phyloP scores from a whole-genome alignment of 805 yeast genomes.

The Debaryomyces prosopidis region DNA sequence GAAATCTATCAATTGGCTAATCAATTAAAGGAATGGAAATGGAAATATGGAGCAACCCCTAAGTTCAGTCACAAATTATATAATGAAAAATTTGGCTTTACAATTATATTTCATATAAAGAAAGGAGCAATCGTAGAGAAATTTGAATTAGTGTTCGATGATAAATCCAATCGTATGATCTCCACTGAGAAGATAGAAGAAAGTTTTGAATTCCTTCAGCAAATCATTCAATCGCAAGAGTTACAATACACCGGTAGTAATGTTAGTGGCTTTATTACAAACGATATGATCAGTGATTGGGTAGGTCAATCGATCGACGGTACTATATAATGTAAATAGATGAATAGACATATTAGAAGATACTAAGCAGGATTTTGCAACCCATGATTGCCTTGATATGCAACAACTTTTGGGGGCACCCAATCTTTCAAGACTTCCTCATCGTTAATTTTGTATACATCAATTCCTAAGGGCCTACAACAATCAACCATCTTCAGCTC shows the following conservation, averaged over 20 bases:
- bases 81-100: constrained; percentile 33
- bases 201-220: constrained; percentile 35
- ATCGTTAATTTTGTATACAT: constrained; percentile 56
- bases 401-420: constrained; percentile 51
- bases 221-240: constrained; percentile 25
- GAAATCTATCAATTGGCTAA: constrained; percentile 42
- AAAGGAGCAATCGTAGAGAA: constrained; percentile 34
- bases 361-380: constrained; percentile 14
- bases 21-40: constrained; percentile 59
- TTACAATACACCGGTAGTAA: constrained; percentile 43
- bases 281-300: constrained; percentile 48
- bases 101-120: constrained; percentile 46
- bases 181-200: constrained; percentile 14
- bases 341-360: not conserved
- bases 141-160: constrained; percentile 15
- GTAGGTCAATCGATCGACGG: constrained; percentile 49
- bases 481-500: constrained; percentile 56
- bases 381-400: constrained; percentile 62
- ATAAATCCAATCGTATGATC: not conserved
- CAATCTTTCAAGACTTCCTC: constrained; percentile 45
- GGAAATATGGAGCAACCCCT: constrained; percentile 81
- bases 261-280: constrained; percentile 44
- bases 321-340: constrained; percentile 20
- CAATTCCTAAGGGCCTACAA: constrained; percentile 64
- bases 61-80: constrained; percentile 56